Evolutionary conservation across 108 stramenopile species (phyloP), one percentile per base, ranked within the genome.

Genomic region (Seminavis robusta): DNA sequence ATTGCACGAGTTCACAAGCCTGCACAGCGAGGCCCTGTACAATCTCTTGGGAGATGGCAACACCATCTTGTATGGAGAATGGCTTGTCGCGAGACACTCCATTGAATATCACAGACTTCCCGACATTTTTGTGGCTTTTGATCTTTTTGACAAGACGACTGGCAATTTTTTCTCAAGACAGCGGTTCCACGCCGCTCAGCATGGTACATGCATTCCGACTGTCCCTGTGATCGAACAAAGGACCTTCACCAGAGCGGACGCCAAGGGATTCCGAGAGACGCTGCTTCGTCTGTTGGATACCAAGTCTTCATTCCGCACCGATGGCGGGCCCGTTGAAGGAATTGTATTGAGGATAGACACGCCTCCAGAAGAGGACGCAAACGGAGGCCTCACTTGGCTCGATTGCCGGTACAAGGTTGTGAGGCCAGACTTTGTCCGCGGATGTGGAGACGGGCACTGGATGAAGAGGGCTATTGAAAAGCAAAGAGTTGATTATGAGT

Each of bases 51-150:
- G 17, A 1, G n/a, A 19, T 1, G 44, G 25, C 4, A 24, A 24
- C 13, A 11, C n/a, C 19, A 46, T 72, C 25, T 33, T 73, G 6
- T 76, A 44, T 42, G 80, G 80, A 8, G 80, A 81, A 54, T 81
- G 80, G 80, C 15, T 69, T 20, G 40, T n/a, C 16, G 72, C 72
- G 10, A 36, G 37, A 38, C 80, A 81, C 50, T 76, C 74, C 15
- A 20, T 81, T 6, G 23, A 58, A 19, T 81, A 81, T 46, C 28
- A 54, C 3, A 47, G 37, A 23, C 56, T 81, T 0, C 75, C 80
- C 0, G 76, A 60, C 36, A 36, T 19, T 4, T 81, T 81, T 51
- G 27, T 81, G 4, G 76, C 73, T 4, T 81, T 76, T 62, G 80
- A 81, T 42, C 4, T 81, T 10, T 81, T 70, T 44, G 75, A 77